A percentile compares a stretch with the other conserved stretches of the same genome.
These are phyloP conservation scores for Micractinium conductrix DNA, from an alignment of 139 green algal genomes.

Conservation along the genomic window DNA sequence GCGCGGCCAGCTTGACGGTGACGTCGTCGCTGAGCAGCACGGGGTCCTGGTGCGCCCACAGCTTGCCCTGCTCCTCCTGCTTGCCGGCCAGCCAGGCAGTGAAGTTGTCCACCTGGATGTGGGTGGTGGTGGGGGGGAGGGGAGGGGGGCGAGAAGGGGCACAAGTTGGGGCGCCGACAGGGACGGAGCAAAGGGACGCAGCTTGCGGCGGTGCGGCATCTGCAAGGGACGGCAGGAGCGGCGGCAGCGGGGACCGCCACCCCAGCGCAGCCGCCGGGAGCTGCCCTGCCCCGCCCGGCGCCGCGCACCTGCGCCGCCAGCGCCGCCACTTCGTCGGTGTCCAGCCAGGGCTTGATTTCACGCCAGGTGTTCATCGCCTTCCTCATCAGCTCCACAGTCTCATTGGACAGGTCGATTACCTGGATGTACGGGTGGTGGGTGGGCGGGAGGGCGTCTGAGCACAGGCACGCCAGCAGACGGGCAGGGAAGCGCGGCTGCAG, in stretches of 20 bases:
- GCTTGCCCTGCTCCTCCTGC: constrained; percentile 67
- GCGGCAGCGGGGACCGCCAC: not conserved
- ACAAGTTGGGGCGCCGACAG: not conserved
- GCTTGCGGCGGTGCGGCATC: not conserved
- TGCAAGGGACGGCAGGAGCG: not conserved
- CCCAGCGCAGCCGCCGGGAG: not conserved
- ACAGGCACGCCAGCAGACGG: no score
- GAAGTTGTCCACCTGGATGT: constrained; percentile 61
- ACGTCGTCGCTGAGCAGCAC: constrained; percentile 62
- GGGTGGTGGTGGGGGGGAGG: not conserved
- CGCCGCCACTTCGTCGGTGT: constrained; percentile 61
- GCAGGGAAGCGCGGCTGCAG: no score
- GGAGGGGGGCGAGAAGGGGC: not conserved
- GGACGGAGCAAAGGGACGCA: not conserved
- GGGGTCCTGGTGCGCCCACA: constrained; percentile 68
- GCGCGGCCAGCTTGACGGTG: constrained; percentile 36
- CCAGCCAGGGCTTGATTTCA: constrained; percentile 89
- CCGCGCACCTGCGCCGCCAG: constrained; percentile 61
- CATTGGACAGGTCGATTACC: constrained; percentile 52
- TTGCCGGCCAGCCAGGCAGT: constrained; percentile 69
- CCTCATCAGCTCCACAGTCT: constrained; percentile 59
- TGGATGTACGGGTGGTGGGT: no score
- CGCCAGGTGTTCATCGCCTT: constrained; percentile 61
- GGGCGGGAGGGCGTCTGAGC: no score
- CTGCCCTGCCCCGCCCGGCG: not conserved